phyloP scores from a whole-genome alignment of 768 basidiomycete species.

The Coprinellus micaceus region DNA sequence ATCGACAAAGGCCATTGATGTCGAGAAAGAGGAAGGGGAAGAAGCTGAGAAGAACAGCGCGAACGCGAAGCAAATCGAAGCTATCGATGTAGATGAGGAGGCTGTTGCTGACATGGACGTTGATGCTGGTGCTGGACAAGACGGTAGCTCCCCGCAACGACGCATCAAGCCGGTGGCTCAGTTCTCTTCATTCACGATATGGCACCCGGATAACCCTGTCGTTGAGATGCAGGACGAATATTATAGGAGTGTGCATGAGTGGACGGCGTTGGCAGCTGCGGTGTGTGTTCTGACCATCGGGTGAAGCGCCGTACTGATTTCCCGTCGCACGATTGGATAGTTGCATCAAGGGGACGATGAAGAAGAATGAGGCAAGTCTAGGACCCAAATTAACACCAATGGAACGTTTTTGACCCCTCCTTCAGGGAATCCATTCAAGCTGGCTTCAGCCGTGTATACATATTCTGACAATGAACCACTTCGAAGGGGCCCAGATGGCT shows the following conservation, averaged over 20 bases:
- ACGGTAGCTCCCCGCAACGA: neutral
- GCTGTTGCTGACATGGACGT: neutral
- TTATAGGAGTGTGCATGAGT: constrained; percentile 61
- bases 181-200: constrained; percentile 69
- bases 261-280: constrained; percentile 62
- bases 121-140: neutral
- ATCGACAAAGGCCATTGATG: constrained; percentile 21
- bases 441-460: too few species aligned
- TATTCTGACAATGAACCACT: too few species aligned
- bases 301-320: neutral
- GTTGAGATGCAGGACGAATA: constrained; percentile 75
- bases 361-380: too few species aligned
- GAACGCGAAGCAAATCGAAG: too few species aligned
- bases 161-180: constrained; percentile 36
- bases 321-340: neutral
- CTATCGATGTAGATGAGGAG: constrained; percentile 13
- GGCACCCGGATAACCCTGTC: constrained; percentile 70
- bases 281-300: constrained; percentile 33
- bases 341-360: neutral
- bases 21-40: constrained; percentile 9
- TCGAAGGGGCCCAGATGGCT: too few species aligned
- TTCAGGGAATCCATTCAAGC: too few species aligned
- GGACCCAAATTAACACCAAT: too few species aligned
- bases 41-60: constrained; percentile 21
- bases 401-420: too few species aligned